phyloP scores from a whole-genome alignment of 2,329 filamentous ascomycete genomes.

The Pseudogymnoascus sp. region DNA sequence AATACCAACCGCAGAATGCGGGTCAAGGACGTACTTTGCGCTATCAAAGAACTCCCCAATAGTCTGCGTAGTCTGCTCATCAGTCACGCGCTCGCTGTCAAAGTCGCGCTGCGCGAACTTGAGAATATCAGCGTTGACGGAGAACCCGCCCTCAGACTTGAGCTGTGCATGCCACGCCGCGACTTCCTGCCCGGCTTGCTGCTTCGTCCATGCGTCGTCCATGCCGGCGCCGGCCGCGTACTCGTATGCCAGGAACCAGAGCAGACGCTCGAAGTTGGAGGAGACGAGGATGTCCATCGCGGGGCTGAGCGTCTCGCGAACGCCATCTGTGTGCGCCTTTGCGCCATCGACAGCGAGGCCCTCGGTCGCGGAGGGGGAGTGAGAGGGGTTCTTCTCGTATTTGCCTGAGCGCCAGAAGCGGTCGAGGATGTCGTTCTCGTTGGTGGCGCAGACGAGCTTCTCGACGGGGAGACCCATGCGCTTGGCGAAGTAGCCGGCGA shows the following conservation, averaged over 20 bases:
- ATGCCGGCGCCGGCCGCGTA: slow-evolving; percentile 52
- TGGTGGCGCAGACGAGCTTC: slow-evolving; percentile 87
- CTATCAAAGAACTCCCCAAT: slow-evolving; percentile 48
- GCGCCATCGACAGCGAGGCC: slow-evolving; percentile 48
- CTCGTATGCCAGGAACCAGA: slow-evolving; percentile 86
- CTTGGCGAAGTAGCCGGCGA: slow-evolving; percentile 87
- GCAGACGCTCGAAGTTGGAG: slow-evolving; percentile 89
- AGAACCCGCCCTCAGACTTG: slow-evolving; percentile 75
- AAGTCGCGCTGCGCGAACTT: slow-evolving; percentile 66
- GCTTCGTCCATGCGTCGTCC: slow-evolving; percentile 59
- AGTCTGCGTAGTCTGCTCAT: slow-evolving; percentile 59
- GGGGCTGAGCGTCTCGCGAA: slow-evolving; percentile 85
- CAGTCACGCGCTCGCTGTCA: slow-evolving; percentile 66
- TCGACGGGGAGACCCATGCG: slow-evolving; percentile 82
- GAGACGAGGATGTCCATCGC: slow-evolving; percentile 98
- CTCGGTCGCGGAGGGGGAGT: slow-evolving; percentile 48
- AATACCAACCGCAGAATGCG: slow-evolving; percentile 84
- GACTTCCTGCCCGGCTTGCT: slow-evolving; percentile 68
- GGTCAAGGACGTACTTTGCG: slow-evolving; percentile 71
- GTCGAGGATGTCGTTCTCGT: slow-evolving; percentile 95
- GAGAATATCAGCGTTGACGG: slow-evolving; percentile 67
- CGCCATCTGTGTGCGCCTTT: slow-evolving; percentile 60
- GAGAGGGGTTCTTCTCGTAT: slow-evolving; percentile 76
- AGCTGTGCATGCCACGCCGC: slow-evolving; percentile 69
- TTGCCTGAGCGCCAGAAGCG: slow-evolving; percentile 86